These are phyloP conservation scores for Claviceps arundinis DNA, from an alignment of 2,329 filamentous ascomycete species.

Conservation along the genomic window DNA sequence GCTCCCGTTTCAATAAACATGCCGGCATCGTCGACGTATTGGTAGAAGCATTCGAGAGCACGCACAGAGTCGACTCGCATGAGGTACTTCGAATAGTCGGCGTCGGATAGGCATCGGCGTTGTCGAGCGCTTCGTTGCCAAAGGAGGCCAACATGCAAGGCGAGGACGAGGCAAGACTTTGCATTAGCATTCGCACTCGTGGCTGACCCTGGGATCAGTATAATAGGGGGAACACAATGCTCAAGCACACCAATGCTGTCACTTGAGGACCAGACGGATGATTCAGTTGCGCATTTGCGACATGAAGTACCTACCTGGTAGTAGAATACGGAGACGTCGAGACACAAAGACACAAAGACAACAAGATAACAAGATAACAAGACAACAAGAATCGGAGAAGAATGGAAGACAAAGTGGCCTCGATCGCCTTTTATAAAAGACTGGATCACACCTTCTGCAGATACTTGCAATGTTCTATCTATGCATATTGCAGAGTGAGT, in stretches of 20 bases:
- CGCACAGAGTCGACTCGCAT: not conserved
- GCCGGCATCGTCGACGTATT: no score
- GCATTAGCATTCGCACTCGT: not conserved
- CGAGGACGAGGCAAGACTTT: not conserved
- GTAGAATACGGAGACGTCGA: no score
- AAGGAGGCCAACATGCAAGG: not conserved
- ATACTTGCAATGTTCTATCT: not conserved
- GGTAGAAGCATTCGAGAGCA: no score
- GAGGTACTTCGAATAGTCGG: not conserved
- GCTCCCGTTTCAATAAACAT: no score
- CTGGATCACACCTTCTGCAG: constrained; percentile 2
- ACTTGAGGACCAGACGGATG: not conserved
- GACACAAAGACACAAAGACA: no score
- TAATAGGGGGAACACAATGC: not conserved
- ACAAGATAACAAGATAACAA: no score
- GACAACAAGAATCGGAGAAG: no score
- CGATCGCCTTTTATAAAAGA: constrained; percentile 6
- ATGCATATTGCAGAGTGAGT: constrained; percentile 6
- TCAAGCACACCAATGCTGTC: not conserved
- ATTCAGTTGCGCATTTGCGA: not conserved
- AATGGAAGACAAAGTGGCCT: not conserved
- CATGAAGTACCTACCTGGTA: not conserved
- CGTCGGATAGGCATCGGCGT: not conserved
- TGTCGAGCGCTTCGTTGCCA: not conserved
- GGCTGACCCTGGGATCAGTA: not conserved